Base-by-base conservation (phyloP, 1,284 basidiomycete species). In the Microbotryum saponariae region DNA sequence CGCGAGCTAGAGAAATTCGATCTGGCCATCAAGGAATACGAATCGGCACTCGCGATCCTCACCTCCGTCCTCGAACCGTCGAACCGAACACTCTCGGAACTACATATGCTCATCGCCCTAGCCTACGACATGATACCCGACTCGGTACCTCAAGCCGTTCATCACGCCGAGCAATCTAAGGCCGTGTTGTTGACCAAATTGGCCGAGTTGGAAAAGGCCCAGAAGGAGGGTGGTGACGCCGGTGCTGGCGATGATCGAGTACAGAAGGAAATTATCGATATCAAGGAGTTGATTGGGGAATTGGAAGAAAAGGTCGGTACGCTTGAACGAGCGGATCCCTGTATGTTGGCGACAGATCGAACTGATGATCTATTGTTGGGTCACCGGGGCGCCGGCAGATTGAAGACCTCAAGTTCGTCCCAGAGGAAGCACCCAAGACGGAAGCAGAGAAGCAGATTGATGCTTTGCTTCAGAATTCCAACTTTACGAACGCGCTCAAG, bases 91-190 rank as follows among this genome's bases (percentile, higher is more conserved):
- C 61, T 73, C 12, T 67, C 69, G 4, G 68, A 72, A 52, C 64
- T 66, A 10, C 70, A 73, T 61, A 69, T 72, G 66, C 62, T 73
- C 56, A 67, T 69, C 60, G 71, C 71, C 9, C 65, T 73, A 46
- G 66, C 71, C 3, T 63, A 67, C 57, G 71, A 73, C 54, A 66
- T 71, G 46, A 51, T 72, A 9, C 70, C 70, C 16, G 58, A 63
- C 21, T 56, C 62, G 14, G 63, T 58, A 21, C 37, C 18, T 5
- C 62, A 61, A 25, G 70, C 71, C 4, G 71, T 71, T 12, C n/a
- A 45, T 8, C 70, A 73, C 54, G 71, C 71, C 25, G 65, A 70
- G 51, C 58, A 67, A 60, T 69, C 71, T 4, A 73, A 71, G 54
- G 52, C 29, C 8, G 68, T 73, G 4, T 58, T 73, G 1, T 6